Base-by-base conservation (phyloP, 2,329 filamentous ascomycete genomes). In the Bipolaris bicolor region DNA sequence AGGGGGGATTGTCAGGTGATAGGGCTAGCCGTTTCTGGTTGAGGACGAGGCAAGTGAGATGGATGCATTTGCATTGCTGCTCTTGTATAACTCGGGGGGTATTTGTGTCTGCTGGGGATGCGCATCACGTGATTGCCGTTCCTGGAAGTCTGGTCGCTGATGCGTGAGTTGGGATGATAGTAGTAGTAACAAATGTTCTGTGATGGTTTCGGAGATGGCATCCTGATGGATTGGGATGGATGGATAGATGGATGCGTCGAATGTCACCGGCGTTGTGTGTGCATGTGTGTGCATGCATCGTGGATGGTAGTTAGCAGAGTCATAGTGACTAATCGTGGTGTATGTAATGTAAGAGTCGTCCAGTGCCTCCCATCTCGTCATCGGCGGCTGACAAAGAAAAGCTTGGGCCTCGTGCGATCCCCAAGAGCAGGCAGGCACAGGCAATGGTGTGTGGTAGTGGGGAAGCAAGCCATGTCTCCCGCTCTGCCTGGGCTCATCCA, bases 401-500 rank as follows among this genome's bases (percentile, higher is more conserved):
- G 55, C 55, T 55, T 46, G 46, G 51, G 55, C 49, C 51, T 55
- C 39, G 43, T 22, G n/a, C 9, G 13, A 43, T 47, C 29, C 34
- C 52, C 54, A 31, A 31, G 46, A 49, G 46, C 45, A 16, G 36
- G 13, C 11, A 36, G 54, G 49, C 24, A 7, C 5, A 10, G 49
- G 50, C 26, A 2, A 9, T 31, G 29, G 29, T 31, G 29, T 31
- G 29, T 31, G 52, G 55, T 49, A 52, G 50, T 54, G 55, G 50
- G 55, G 54, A 53, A 52, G 43, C 51, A 49, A 43, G 22, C 26
- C 26, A 29, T 60, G 49, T 57, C 59, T 61, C 61, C 60, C 58
- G 60, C 24, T 57, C 55, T 54, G 50, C 50, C 55, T 57, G 49
- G 49, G 26, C 48, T 46, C 29, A 31, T 31, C 29, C 29, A 31